A percentile compares a stretch with the other conserved stretches of the same genome.
Conservation (phyloP, 2,329 filamentous ascomycete species). For the Aspergillus luchuensis region DNA sequence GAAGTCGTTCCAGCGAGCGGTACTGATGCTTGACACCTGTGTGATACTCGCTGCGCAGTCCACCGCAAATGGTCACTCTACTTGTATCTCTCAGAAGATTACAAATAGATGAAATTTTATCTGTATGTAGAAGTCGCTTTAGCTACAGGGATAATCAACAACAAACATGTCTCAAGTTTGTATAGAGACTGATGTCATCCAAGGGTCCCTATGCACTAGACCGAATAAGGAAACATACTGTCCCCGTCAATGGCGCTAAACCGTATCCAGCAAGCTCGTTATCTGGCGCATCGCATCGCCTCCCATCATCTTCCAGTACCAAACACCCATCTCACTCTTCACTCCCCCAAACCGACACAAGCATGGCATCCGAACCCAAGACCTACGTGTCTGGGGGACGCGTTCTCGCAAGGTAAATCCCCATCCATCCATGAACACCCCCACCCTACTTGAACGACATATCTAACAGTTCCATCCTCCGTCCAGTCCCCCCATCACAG, state of each 20-base stretch:
- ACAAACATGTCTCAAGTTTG: not conserved
- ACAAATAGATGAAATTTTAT: too few species aligned
- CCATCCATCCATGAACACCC: not conserved
- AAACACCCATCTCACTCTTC: not conserved
- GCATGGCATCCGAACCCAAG: slow-evolving; percentile 37
- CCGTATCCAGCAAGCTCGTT: not conserved
- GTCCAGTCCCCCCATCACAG: slow-evolving; percentile 47
- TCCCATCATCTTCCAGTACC: slow-evolving; percentile 6
- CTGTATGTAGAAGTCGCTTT: too few species aligned
- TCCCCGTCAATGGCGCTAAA: not conserved
- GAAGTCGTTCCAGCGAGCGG: not conserved
- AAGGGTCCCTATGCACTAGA: not conserved
- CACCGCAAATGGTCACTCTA: too few species aligned
- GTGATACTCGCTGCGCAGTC: too few species aligned
- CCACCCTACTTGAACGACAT: too few species aligned
- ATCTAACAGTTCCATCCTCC: slow-evolving; percentile 6
- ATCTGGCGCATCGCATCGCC: not conserved
- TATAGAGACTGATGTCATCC: not conserved
- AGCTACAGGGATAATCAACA: not conserved
- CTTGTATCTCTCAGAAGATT: too few species aligned
- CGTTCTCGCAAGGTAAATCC: slow-evolving; percentile 37
- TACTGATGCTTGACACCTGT: not conserved
- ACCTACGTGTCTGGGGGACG: slow-evolving; percentile 46
- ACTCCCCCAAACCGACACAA: slow-evolving; percentile 4
- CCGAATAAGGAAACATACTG: not conserved